These are phyloP conservation scores for Apostasia ramifera DNA, from an alignment of 106 monocot genomes.

Conservation along the genomic window DNA sequence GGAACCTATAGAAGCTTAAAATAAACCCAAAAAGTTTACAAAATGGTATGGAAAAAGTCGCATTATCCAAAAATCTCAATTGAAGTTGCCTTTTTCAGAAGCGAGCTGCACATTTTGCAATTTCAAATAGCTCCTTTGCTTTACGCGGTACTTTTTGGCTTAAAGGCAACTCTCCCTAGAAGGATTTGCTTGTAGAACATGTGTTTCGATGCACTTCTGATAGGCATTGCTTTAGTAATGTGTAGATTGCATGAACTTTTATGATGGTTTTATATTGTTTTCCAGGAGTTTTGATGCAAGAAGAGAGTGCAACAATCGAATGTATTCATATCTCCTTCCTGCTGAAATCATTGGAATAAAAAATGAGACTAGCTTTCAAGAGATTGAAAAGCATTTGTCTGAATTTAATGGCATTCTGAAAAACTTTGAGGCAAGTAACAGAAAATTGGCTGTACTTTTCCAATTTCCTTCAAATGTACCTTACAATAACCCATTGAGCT, in stretches of 20 bases:
- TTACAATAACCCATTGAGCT: too few relatives aligned
- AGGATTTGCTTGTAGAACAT: not conserved
- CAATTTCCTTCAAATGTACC: too few relatives aligned
- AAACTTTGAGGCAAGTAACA: constrained; percentile 55
- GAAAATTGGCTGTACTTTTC: not conserved
- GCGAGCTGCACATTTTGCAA: too few relatives aligned
- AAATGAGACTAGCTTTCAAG: constrained; percentile 26
- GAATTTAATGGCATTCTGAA: constrained; percentile 77
- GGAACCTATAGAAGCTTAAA: too few relatives aligned
- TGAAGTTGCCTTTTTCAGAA: too few relatives aligned
- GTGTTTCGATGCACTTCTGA: not conserved
- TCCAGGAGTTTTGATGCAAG: constrained; percentile 92
- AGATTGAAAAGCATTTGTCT: constrained; percentile 48
- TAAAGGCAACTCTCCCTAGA: too few relatives aligned
- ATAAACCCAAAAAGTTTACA: too few relatives aligned
- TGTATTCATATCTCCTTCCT: constrained; percentile 89
- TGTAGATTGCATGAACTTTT: not conserved
- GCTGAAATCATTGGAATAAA: constrained; percentile 79
- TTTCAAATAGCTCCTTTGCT: too few relatives aligned
- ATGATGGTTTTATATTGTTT: constrained; percentile 5
- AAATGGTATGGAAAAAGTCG: too few relatives aligned
- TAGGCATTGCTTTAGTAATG: not conserved
- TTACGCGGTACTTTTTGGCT: too few relatives aligned
- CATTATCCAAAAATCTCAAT: too few relatives aligned
- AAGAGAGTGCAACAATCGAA: constrained; percentile 65